These are phyloP conservation scores for Leptographium galeiforme DNA, from an alignment of 2,329 filamentous ascomycete genomes.

Conservation along the genomic window DNA sequence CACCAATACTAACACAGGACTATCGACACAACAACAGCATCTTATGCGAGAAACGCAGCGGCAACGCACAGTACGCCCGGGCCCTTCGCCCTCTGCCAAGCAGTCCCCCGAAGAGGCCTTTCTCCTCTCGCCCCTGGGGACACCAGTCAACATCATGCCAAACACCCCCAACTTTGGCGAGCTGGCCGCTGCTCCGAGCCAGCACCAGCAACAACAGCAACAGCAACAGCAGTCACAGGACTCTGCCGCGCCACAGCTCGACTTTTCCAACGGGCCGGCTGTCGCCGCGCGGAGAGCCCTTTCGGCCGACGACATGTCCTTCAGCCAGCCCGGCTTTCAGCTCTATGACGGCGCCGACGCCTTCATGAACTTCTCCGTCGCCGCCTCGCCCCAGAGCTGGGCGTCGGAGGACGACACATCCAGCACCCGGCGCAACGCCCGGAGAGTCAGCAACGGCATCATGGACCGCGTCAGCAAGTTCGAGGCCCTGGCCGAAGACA, in stretches of 20 bases:
- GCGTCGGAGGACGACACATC: slow-evolving; percentile 34
- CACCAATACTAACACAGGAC: slow-evolving; percentile 39
- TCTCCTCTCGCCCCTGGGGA: slow-evolving; percentile 40
- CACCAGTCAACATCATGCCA: slow-evolving; percentile 22
- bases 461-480: slow-evolving; percentile 47
- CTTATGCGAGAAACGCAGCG: slow-evolving; percentile 81
- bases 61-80: slow-evolving; percentile 72
- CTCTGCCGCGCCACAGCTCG: slow-evolving; percentile 30
- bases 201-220: slow-evolving; percentile 5
- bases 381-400: slow-evolving; percentile 33
- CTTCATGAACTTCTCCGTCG: slow-evolving; percentile 30
- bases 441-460: slow-evolving; percentile 48
- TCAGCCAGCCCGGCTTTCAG: slow-evolving; percentile 33
- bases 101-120: slow-evolving; percentile 29
- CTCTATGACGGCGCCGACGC: slow-evolving; percentile 29
- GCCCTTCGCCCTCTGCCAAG: slow-evolving; percentile 25
- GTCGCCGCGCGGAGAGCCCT: slow-evolving; percentile 31
- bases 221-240: slow-evolving; percentile 13
- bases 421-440: slow-evolving; percentile 26
- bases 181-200: neutral
- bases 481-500: slow-evolving; percentile 36
- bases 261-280: slow-evolving; percentile 29
- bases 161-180: slow-evolving; percentile 37
- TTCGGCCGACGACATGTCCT: slow-evolving; percentile 8
- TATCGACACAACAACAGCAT: slow-evolving; percentile 49